These are phyloP conservation scores for Fraxinus quadrangulata DNA, from an alignment of 257 asterid species.

Conservation along the genomic window DNA sequence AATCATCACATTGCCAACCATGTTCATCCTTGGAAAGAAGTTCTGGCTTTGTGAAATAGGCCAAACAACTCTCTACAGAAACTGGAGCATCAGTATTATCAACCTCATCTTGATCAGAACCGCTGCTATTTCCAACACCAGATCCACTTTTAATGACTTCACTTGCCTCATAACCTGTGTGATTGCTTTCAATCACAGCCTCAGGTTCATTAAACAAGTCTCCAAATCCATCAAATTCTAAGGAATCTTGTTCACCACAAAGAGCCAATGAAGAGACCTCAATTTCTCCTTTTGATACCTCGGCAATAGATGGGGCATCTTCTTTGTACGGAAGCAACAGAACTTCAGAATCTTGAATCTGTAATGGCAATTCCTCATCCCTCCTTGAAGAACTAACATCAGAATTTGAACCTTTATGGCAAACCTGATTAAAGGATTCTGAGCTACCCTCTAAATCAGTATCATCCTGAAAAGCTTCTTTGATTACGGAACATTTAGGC, in stretches of 20 bases:
- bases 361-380: conserved; percentile 46
- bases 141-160: conserved; percentile 41
- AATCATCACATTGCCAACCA: conserved; percentile 92
- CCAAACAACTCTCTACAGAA: conserved; percentile 86
- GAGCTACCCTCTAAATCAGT: conserved; percentile 31
- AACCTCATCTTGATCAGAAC: conserved; percentile 91
- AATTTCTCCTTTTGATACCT: conserved; percentile 32
- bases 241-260: conserved; percentile 45
- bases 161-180: conserved; percentile 39
- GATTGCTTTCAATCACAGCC: conserved; percentile 35
- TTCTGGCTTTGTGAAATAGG: conserved; percentile 73
- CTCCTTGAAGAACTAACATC: conserved; percentile 35
- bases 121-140: conserved; percentile 51
- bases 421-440: conserved; percentile 38
- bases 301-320: conserved; percentile 41
- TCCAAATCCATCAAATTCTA: conserved; percentile 69
- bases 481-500: conserved; percentile 26
- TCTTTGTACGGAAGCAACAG: conserved; percentile 55
- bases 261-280: conserved; percentile 38
- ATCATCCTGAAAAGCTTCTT: conserved; percentile 35
- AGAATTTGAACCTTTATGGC: conserved; percentile 34
- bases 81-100: conserved; percentile 78
- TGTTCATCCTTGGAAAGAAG: conserved; percentile 80
- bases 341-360: conserved; percentile 48
- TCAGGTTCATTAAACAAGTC: conserved; percentile 85